Base-by-base conservation (phyloP, 1,284 basidiomycete species). In the Macrocystidia cucumis region DNA sequence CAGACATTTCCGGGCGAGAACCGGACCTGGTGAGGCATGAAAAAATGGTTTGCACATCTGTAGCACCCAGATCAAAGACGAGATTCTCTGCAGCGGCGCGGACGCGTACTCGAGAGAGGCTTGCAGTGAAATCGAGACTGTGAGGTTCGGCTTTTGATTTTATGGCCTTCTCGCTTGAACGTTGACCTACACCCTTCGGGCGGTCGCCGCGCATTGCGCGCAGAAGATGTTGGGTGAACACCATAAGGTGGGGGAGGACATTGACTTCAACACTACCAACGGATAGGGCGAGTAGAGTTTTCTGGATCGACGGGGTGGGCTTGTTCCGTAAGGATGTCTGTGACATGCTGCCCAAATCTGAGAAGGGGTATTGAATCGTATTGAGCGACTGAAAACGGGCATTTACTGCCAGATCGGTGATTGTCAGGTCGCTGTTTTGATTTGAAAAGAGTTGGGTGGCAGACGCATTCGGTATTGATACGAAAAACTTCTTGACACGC, bases 201-300 rank as follows among this genome's bases (percentile, higher is more conserved):
- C n/a, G n/a, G n/a, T n/a, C n/a, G n/a, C n/a, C n/a, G n/a, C n/a
- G n/a, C n/a, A n/a, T n/a, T n/a, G 75, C 63, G 13, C 73, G 74
- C 12, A 84, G 57, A 21, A 71, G 46, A 40, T 72, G 63, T 50
- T 76, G 78, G 4, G 71, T 65, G 45, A 86, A 81, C 23, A 64
- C 56, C 50, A 86, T 71, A 14, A 83, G 57, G 41, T 73, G 72
- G 9, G 83, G 81, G 21, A 64, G 70, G 5, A 83, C 58, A 9
- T 54, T 58, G 30, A 78, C 46, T n/a, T 62, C 59, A 17, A 74
- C 41, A 22, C 68, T 59, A 6, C 67, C 67, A 9, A 73, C 34
- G 11, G 59, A 52, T 13, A 76, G 24, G 8, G 60, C 56, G 5
- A 67, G 42, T 8, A 59, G 52, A 6, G 63, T 46, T 29, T 66